Base-by-base conservation (phyloP, 2,329 filamentous ascomycete species). In the Scedosporium apiospermum region DNA sequence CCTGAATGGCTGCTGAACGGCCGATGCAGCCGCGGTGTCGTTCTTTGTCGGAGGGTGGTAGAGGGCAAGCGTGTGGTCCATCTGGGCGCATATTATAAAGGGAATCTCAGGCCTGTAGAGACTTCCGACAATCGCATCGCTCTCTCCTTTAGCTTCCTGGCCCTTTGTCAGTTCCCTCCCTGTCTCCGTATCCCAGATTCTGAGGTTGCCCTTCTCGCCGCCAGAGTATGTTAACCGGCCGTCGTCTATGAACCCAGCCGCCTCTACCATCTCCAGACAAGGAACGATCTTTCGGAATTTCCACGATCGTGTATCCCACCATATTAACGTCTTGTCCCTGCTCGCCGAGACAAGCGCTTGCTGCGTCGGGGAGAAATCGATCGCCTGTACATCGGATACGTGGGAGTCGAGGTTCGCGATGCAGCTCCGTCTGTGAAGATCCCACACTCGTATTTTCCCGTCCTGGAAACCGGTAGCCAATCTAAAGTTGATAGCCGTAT, bases 391-490 rank as follows among this genome's bases (percentile, higher is more conserved):
- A 67, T 98, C 90, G 9, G 95, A 98, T 23, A 96, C 92, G 72
- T 99, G 96, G 0, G 92, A 95, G 65, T 98, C 92, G 38, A 96
- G 79, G 18, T 87, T 86, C 21, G 90, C 89, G 23, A 91, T 80
- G 64, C 88, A 87, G 66, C 84, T 90, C 63, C 90, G 85, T 76
- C 91, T 96, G 75, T 93, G 87, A 63, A 99, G 77, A 76, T 98
- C 90, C 90, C 93, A 99, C 23, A 99, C 84, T 21, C 90, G 83
- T 61, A 99, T 84, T 71, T 93, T 96, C 38, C 95, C 95, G 72
- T 98, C 93, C 74, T 99, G 96, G 65, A 90, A 92, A 65, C 93
- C 95, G 41, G 92, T 96, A 4, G 92, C 93, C 16, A 99, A 81
- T 57, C 91, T 82, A 72, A 96, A 96, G 30, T 86, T 76, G 74